Evolutionary conservation across 352 stramenopile species (phyloP).

Genomic region (Globisporangium sylvaticum): DNA sequence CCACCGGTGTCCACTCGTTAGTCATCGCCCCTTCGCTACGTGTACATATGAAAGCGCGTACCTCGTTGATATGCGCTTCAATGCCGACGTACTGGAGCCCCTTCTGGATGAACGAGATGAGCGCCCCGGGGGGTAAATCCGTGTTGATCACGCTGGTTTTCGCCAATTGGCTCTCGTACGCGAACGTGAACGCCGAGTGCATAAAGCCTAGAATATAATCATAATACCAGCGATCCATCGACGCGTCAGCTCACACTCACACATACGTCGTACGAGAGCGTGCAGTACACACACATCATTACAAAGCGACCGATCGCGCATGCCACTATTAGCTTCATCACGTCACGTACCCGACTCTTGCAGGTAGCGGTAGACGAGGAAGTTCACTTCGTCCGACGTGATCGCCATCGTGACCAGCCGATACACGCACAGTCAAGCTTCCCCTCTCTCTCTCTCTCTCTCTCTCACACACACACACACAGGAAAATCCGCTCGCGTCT

Average conservation of each 20-base stretch:
- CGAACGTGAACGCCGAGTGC: conserved; percentile 98
- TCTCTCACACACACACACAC: conserved; percentile 1
- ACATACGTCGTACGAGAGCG: not conserved
- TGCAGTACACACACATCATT: not conserved
- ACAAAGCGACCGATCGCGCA: not conserved
- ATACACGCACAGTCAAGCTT: not conserved
- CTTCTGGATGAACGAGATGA: conserved; percentile 99
- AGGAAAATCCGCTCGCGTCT: not conserved
- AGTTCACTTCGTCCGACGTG: conserved; percentile 97
- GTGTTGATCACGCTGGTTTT: conserved; percentile 91
- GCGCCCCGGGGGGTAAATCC: conserved; percentile 93
- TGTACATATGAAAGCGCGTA: conserved; percentile 36
- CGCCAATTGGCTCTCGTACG: conserved; percentile 95
- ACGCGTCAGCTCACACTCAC: not conserved
- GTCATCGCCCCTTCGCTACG: conserved; percentile 17
- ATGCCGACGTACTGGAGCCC: conserved; percentile 94
- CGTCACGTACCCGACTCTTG: conserved; percentile 89
- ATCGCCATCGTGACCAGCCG: conserved; percentile 66
- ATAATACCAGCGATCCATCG: not conserved
- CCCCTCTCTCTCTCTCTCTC: not conserved
- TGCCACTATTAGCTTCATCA: not conserved
- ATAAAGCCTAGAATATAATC: conserved; percentile 77
- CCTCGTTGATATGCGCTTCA: conserved; percentile 88
- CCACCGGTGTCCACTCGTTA: not conserved
- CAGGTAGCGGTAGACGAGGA: conserved; percentile 97